Evolutionary conservation across 2,329 filamentous ascomycete genomes (phyloP).

Genomic region (Arthrobotrys sinensis): DNA sequence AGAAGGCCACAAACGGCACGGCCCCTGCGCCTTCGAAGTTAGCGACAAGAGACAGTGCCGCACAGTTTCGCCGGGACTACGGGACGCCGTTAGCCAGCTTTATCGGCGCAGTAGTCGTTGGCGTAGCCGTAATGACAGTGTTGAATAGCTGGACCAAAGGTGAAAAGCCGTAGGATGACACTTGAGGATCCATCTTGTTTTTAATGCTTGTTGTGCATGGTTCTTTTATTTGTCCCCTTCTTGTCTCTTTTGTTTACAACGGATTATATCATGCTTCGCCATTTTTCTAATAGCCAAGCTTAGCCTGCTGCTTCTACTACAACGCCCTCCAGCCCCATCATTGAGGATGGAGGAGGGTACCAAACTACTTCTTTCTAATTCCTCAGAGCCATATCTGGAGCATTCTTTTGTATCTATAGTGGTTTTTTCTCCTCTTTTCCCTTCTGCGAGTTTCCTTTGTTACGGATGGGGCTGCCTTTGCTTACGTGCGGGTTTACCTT

Average conservation of each 20-base stretch:
- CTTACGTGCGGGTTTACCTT: conserved; percentile 31
- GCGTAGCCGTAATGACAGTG: conserved; percentile 88
- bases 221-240: conserved; percentile 12
- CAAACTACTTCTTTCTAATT: conserved; percentile 56
- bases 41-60: conserved; percentile 65
- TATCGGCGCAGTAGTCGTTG: conserved; percentile 84
- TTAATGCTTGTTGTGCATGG: conserved; percentile 1
- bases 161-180: conserved; percentile 66
- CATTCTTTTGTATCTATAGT: conserved; percentile 62
- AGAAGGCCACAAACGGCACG: conserved; percentile 67
- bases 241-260: conserved; percentile 21
- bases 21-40: conserved; percentile 68
- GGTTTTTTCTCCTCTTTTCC: conserved; percentile 57
- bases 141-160: conserved; percentile 83
- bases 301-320: conserved; percentile 14
- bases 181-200: conserved; percentile 23
- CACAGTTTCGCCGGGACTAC: conserved; percentile 66
- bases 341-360: background rate
- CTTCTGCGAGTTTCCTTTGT: conserved; percentile 21
- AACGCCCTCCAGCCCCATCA: conserved; percentile 1
- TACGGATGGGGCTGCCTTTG: conserved; percentile 28
- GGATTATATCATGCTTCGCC: conserved; percentile 14
- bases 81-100: conserved; percentile 84
- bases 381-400: conserved; percentile 56
- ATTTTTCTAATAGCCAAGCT: conserved; percentile 22